Evolutionary conservation across 2,329 filamentous ascomycete genomes (phyloP).

Genomic region (Chaetomiaceae sp.): DNA sequence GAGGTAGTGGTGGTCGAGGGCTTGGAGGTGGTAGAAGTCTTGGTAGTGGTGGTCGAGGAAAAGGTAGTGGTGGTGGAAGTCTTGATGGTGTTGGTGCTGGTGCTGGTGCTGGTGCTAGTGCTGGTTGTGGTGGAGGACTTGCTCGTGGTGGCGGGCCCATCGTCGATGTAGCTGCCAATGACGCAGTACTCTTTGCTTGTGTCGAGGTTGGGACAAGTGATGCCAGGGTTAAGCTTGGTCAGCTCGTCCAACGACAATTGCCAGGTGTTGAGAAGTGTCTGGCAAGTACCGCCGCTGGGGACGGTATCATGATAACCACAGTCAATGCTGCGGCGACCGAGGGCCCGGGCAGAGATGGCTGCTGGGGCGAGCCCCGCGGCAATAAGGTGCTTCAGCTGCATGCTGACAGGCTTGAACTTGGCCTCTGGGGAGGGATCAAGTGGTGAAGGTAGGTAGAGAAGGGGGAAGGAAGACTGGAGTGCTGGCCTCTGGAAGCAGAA

Average conservation of each 20-base stretch:
- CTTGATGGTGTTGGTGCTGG: not conserved
- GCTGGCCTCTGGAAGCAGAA: too few species aligned
- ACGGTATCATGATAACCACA: constrained; percentile 4
- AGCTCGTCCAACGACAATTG: constrained; percentile 10
- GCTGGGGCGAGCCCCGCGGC: not conserved
- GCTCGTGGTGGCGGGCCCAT: too few species aligned
- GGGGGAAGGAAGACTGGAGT: too few species aligned
- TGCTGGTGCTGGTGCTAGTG: not conserved
- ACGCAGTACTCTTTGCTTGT: constrained; percentile 16
- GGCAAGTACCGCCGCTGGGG: constrained; percentile 12
- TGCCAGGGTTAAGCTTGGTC: constrained; percentile 16
- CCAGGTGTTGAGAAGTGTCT: constrained; percentile 16
- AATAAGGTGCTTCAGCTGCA: constrained; percentile 2
- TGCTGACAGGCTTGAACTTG: not conserved
- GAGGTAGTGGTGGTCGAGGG: not conserved
- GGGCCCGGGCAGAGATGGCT: constrained; percentile 1
- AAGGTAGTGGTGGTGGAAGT: not conserved
- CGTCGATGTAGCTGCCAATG: not conserved
- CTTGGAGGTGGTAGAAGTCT: not conserved
- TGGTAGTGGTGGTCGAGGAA: not conserved
- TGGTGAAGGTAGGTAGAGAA: too few species aligned
- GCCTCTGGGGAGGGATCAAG: too few species aligned
- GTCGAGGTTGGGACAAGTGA: constrained; percentile 12
- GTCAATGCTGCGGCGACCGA: constrained; percentile 1
- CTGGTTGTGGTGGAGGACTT: not conserved